Percentiles rank a stretch among this genome's conserved stretches.
Conservation (phyloP, 306 rosid species). For the Vicia sativa region DNA sequence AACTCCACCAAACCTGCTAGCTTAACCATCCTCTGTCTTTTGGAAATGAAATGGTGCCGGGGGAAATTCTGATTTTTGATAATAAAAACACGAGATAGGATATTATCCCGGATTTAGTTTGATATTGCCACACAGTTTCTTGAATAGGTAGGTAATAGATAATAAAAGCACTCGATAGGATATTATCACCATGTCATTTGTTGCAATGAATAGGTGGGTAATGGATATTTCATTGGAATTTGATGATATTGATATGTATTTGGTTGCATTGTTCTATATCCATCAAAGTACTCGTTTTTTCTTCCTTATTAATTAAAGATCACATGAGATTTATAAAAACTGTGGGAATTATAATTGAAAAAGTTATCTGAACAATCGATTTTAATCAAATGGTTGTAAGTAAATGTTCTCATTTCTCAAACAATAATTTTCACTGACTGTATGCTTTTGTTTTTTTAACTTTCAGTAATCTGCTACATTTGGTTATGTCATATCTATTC, state of each 20-base stretch:
- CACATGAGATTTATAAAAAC: not conserved
- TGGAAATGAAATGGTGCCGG: conserved; percentile 20
- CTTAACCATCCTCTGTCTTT: conserved; percentile 17
- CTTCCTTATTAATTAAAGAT: not conserved
- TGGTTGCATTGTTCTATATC: conserved; percentile 13
- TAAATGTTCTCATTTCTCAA: not conserved
- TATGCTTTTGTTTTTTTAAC: conserved; percentile 20
- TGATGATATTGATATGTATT: conserved; percentile 33
- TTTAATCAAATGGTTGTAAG: not conserved
- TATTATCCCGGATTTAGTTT: conserved; percentile 31
- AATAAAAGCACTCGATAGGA: no score
- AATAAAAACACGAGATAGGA: conserved; percentile 9
- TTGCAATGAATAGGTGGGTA: not conserved
- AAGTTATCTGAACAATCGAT: conserved; percentile 1
- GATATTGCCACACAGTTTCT: conserved; percentile 16
- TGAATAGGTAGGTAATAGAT: conserved; percentile 1
- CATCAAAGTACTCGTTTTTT: not conserved
- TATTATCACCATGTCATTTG: no score
- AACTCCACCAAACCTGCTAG: conserved; percentile 27
- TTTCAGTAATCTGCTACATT: conserved; percentile 10
- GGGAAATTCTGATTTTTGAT: conserved; percentile 32
- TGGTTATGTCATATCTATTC: conserved; percentile 29
- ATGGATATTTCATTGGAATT: conserved; percentile 23
- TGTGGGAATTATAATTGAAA: not conserved
- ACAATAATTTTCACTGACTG: not conserved